Evolutionary conservation across 225 moss, liverwort and hornwort species (phyloP).

Genomic region (Pleurozium schreberi): DNA sequence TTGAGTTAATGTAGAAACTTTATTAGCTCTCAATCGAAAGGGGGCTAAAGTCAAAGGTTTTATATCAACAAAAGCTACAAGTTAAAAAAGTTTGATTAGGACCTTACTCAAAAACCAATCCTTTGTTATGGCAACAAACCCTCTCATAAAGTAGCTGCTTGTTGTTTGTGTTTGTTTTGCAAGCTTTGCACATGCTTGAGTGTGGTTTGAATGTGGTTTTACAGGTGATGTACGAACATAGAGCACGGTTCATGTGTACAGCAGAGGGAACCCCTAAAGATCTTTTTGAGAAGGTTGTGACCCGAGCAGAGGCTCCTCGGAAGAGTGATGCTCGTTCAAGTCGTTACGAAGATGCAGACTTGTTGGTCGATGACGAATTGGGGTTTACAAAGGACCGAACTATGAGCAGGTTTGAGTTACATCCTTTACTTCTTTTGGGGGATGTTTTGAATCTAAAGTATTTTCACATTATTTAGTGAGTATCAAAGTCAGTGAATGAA

Average conservation of each 20-base stretch:
- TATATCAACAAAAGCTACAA: no score
- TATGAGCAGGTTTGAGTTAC: constrained; percentile 45
- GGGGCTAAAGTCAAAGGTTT: neutral
- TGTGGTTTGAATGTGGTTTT: neutral
- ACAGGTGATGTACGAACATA: constrained; percentile 82
- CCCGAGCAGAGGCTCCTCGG: constrained; percentile 41
- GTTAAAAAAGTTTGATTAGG: neutral
- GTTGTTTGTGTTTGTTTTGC: neutral
- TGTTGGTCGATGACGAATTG: constrained; percentile 78
- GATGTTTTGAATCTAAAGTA: no score
- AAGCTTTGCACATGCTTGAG: neutral
- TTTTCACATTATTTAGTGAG: neutral
- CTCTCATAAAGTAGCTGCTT: neutral
- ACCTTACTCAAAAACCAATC: neutral
- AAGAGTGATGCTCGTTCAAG: constrained; percentile 41
- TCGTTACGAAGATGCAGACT: constrained; percentile 56
- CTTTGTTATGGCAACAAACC: neutral
- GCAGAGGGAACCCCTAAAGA: constrained; percentile 56
- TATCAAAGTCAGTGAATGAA: neutral
- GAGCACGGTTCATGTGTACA: constrained; percentile 65
- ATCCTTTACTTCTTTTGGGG: neutral
- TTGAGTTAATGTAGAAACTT: neutral
- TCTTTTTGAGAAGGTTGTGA: constrained; percentile 61
- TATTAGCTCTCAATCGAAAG: neutral
- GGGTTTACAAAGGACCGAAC: constrained; percentile 82